A percentile compares a stretch with the other conserved stretches of the same genome.
These are phyloP conservation scores for Volvariella volvacea DNA, from an alignment of 1,284 basidiomycete genomes.

Conservation along the genomic window DNA sequence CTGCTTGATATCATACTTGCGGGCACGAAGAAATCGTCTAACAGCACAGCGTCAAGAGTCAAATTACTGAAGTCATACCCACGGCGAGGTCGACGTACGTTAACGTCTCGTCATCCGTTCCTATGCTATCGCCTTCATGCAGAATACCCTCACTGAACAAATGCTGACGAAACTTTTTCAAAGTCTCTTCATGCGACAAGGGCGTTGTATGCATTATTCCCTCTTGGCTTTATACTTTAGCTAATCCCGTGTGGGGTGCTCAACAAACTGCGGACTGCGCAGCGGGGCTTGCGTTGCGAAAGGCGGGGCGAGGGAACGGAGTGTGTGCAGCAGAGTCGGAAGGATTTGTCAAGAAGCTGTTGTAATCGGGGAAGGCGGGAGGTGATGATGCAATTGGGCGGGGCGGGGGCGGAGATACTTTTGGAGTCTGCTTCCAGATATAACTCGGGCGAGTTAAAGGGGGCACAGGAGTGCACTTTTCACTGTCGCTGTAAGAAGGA, in stretches of 20 bases:
- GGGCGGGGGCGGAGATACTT: too few species aligned
- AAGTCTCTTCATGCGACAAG: conserved; percentile 20
- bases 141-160: conserved; percentile 46
- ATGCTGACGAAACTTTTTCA: conserved; percentile 39
- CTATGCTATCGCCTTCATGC: conserved; percentile 55
- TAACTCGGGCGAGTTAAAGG: too few species aligned
- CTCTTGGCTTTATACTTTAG: background rate
- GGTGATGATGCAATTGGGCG: too few species aligned
- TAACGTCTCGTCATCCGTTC: conserved; percentile 57
- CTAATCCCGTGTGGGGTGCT: background rate
- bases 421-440: too few species aligned
- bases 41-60: conserved; percentile 2
- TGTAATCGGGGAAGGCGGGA: too few species aligned
- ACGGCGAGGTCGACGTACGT: conserved; percentile 40
- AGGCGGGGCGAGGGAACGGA: too few species aligned
- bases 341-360: too few species aligned
- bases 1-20: conserved; percentile 47
- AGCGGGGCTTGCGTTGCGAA: too few species aligned
- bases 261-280: too few species aligned
- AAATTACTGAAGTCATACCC: background rate
- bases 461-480: too few species aligned
- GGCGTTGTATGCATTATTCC: conserved; percentile 2
- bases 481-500: too few species aligned
- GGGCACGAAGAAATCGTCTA: conserved; percentile 65
- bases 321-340: too few species aligned